Base-by-base conservation (phyloP, 2,329 filamentous ascomycete species). In the Tolypocladium cylindrosporum region DNA sequence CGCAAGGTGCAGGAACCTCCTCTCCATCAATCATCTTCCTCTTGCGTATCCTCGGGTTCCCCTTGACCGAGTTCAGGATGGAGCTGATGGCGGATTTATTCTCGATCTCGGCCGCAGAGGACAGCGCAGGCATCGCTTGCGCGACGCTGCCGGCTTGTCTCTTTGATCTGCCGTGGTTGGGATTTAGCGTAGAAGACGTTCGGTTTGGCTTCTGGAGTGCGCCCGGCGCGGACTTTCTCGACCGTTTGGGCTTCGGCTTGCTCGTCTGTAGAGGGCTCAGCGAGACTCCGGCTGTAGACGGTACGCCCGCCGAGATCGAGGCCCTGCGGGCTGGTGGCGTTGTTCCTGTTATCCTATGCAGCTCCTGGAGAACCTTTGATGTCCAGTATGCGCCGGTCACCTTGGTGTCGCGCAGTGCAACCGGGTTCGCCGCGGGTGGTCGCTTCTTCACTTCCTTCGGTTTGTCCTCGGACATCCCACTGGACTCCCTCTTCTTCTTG, bases 31-130 rank as follows among this genome's bases (percentile, higher is more conserved):
- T 74, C 62, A 68, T 72, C 64, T 79, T 80, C 16, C 74, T 73
- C 64, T 77, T 80, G 59, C 79, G 72, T 43, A 74, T 69, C 27
- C 78, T 74, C 7, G 74, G 74, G 43, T 78, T 75, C 11, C 71
- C 69, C 64, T 83, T 83, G 59, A 83, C 79, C 1, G 78, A 76
- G 10, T 75, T 72, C 4, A 77, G 67, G n/a, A 83, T 82, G 4
- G 80, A 81, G 59, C 67, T 75, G 51, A 61, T 59, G 37, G 54
- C 50, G 13, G 58, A 37, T 40, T 57, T 51, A 16, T 51, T 37
- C 24, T 58, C 58, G 43, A 50, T 57, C 10, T 27, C 55, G 6
- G 51, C 40, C 24, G 60, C 45, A 41, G 57, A 61, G 4, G 62
- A 53, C 1, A 61, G 62, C n/a, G 36, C 52, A 36, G 52, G 14